Conservation (phyloP, 2,329 filamentous ascomycete species). For the Paradendryphiella salina region DNA sequence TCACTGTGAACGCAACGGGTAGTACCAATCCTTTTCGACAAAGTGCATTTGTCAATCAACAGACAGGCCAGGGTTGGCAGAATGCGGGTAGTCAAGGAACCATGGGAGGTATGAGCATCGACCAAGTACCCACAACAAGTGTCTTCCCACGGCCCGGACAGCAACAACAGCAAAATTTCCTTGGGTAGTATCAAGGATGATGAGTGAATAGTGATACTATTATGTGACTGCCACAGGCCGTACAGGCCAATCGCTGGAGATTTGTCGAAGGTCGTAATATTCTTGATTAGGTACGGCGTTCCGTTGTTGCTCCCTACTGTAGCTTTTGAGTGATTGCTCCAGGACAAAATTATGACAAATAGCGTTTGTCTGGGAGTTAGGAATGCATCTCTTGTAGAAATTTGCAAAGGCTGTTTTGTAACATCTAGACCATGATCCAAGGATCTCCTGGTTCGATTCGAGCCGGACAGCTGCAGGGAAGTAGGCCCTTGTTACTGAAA, state of each 20-base stretch:
- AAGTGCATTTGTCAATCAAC: slow-evolving; percentile 84
- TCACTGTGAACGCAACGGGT: slow-evolving; percentile 75
- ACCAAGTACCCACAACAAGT: slow-evolving; percentile 76
- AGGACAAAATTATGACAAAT: slow-evolving; percentile 1
- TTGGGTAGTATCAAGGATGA: slow-evolving; percentile 24
- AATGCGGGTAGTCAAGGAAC: slow-evolving; percentile 71
- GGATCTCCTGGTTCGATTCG: not conserved
- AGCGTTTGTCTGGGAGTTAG: not conserved
- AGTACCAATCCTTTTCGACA: slow-evolving; percentile 95
- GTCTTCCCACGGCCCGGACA: slow-evolving; percentile 81
- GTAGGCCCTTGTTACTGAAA: slow-evolving; percentile 4
- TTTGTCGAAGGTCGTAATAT: not conserved
- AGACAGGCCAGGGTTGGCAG: slow-evolving; percentile 88
- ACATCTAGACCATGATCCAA: slow-evolving; percentile 6
- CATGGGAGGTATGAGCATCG: slow-evolving; percentile 71
- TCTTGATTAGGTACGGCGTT: slow-evolving; percentile 5
- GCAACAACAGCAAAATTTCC: slow-evolving; percentile 37
- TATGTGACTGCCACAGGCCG: not conserved
- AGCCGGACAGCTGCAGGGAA: slow-evolving; percentile 1
- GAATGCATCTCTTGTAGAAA: not conserved
- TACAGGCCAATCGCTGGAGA: not conserved
- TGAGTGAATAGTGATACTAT: not conserved
- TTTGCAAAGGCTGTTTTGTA: slow-evolving; percentile 6
- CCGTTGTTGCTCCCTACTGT: not conserved
- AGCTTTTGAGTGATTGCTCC: slow-evolving; percentile 4